Percentiles rank a stretch among this genome's conserved stretches.
phyloP scores from a whole-genome alignment of 1,139 yeast species.

The Casaregolazyma suthepensis region DNA sequence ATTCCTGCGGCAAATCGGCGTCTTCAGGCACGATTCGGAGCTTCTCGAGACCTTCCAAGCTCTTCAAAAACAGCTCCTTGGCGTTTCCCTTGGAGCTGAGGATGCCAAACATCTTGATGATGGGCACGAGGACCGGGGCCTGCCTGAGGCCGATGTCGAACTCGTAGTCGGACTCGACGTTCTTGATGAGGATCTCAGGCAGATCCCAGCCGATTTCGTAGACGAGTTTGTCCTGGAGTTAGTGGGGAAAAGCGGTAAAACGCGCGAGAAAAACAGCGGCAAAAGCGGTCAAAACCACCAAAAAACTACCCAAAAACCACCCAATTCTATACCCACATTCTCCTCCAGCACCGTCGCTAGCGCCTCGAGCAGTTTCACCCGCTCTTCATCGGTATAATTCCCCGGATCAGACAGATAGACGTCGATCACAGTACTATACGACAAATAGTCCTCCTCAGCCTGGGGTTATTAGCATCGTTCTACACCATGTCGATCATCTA shows the following conservation, averaged over 20 bases:
- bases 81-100: slow-evolving; percentile 67
- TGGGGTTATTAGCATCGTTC: neutral
- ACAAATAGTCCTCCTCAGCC: slow-evolving; percentile 48
- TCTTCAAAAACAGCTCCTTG: slow-evolving; percentile 66
- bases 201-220: slow-evolving; percentile 85
- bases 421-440: slow-evolving; percentile 70
- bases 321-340: slow-evolving; percentile 8
- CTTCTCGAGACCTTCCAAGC: slow-evolving; percentile 53
- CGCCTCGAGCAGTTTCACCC: slow-evolving; percentile 37
- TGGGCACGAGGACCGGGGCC: slow-evolving; percentile 23
- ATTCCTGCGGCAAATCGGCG: slow-evolving; percentile 19
- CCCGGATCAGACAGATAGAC: slow-evolving; percentile 48
- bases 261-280: neutral
- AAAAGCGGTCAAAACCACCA: neutral
- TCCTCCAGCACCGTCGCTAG: slow-evolving; percentile 40
- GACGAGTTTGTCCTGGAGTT: slow-evolving; percentile 38
- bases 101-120: slow-evolving; percentile 49
- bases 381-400: slow-evolving; percentile 45
- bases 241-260: neutral
- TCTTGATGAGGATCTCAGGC: slow-evolving; percentile 52
- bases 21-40: slow-evolving; percentile 20
- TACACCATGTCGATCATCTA: neutral
- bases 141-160: slow-evolving; percentile 14
- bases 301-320: neutral
- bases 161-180: slow-evolving; percentile 23